These are phyloP conservation scores for Cadophora luteo-olivacea DNA, from an alignment of 2,329 filamentous ascomycete species.

Conservation along the genomic window DNA sequence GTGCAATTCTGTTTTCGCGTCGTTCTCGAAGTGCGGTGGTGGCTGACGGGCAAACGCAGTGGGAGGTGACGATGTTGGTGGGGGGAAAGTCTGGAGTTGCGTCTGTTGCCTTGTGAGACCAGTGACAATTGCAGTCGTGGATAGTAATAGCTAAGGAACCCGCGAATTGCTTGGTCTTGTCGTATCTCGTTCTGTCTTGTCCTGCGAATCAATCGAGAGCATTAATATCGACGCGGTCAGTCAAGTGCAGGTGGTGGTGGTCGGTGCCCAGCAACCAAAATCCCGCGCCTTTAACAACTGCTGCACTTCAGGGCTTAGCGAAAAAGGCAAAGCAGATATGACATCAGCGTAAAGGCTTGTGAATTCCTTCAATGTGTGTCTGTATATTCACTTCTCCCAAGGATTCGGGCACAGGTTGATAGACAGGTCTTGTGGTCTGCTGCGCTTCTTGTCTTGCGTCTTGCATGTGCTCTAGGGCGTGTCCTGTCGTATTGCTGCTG, in stretches of 20 bases:
- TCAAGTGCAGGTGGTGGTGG: neutral
- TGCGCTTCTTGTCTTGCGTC: constrained; percentile 2
- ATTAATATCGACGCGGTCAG: constrained; percentile 1
- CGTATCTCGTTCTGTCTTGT: neutral
- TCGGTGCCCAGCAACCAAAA: neutral
- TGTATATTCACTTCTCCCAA: neutral
- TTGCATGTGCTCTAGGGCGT: neutral
- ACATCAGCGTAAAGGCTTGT: constrained; percentile 1
- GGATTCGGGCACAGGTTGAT: neutral
- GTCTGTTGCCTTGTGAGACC: constrained; percentile 20
- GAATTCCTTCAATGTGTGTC: neutral
- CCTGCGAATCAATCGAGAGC: neutral
- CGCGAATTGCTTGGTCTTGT: neutral
- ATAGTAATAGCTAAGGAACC: neutral
- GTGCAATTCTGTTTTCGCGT: constrained; percentile 10
- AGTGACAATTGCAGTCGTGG: neutral
- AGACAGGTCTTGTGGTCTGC: neutral
- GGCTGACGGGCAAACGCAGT: neutral
- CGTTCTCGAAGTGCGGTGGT: neutral
- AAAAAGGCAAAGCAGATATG: neutral
- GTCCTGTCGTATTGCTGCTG: neutral
- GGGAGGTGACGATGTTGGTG: neutral
- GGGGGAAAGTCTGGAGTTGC: neutral
- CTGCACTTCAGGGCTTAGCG: constrained; percentile 4
- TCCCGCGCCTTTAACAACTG: neutral